A percentile compares a stretch with the other conserved stretches of the same genome.
Conservation (phyloP, 495 filamentous ascomycete species). For the Hypoxylon subgilvum region DNA sequence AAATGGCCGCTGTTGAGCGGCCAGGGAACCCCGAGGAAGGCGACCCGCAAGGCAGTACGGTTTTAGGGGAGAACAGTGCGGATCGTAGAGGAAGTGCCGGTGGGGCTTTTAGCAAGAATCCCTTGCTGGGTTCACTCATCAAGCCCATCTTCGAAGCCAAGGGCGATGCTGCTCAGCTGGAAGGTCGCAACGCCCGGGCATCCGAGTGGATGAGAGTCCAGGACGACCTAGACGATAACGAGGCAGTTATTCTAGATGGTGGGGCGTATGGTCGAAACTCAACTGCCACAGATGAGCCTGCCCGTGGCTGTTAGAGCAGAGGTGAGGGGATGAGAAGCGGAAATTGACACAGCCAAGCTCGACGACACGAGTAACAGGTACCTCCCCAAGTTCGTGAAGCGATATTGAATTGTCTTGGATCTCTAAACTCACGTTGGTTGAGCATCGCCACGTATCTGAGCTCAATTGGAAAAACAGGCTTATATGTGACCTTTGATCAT, state of each 20-base stretch:
- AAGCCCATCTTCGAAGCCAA: slow-evolving; percentile 74
- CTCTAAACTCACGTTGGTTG: no score
- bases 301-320: slow-evolving; percentile 25
- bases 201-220: slow-evolving; percentile 86
- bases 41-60: slow-evolving; percentile 32
- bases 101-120: slow-evolving; percentile 81
- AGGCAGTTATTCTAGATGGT: slow-evolving; percentile 88
- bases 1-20: slow-evolving; percentile 67
- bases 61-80: slow-evolving; percentile 35
- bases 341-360: no score
- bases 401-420: no score
- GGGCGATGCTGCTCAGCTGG: slow-evolving; percentile 51
- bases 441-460: no score
- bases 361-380: no score
- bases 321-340: neutral
- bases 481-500: no score
- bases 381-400: no score
- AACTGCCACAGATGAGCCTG: slow-evolving; percentile 48
- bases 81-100: slow-evolving; percentile 43
- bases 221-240: slow-evolving; percentile 88
- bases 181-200: slow-evolving; percentile 49
- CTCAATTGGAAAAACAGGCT: no score
- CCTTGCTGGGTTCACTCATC: slow-evolving; percentile 78
- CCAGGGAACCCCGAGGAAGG: slow-evolving; percentile 57
- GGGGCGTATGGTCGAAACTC: slow-evolving; percentile 65